A percentile compares a stretch with the other conserved stretches of the same genome.
phyloP scores from a whole-genome alignment of 2,329 filamentous ascomycete species.

The Sporothrix schenckii region DNA sequence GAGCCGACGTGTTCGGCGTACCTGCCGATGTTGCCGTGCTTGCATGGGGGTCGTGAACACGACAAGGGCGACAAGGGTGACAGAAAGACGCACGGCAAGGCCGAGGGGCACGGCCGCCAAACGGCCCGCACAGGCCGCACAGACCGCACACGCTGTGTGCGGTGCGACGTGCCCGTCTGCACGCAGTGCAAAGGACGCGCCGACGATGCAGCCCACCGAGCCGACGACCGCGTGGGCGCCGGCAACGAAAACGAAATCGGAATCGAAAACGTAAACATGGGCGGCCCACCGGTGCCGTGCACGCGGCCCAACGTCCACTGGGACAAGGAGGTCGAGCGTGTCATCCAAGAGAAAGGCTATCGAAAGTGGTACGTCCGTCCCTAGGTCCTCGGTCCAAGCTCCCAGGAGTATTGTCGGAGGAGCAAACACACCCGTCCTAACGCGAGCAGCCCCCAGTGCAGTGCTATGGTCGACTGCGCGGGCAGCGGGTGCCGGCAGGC shows the following conservation, averaged over 20 bases:
- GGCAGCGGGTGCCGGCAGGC: background rate
- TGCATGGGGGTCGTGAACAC: background rate
- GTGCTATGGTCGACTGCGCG: background rate
- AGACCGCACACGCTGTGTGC: background rate
- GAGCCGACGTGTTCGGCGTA: slow-evolving; percentile 20
- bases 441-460: slow-evolving; percentile 13
- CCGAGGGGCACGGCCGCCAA: too few species aligned
- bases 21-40: slow-evolving; percentile 20
- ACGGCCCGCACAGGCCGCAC: too few species aligned
- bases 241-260: background rate
- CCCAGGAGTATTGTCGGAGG: too few species aligned
- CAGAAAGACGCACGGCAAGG: too few species aligned
- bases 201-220: slow-evolving; percentile 1
- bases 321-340: background rate
- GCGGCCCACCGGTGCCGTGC: background rate
- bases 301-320: slow-evolving; percentile 14
- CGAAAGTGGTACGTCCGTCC: background rate
- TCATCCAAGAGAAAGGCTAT: background rate
- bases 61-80: too few species aligned
- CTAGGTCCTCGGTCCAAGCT: too few species aligned
- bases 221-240: background rate
- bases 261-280: background rate
- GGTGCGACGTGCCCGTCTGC: slow-evolving; percentile 12
- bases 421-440: background rate
- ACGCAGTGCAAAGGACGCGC: slow-evolving; percentile 24